Evolutionary conservation across 129 eudicot species (phyloP).

Genomic region (Glebionis coronaria): DNA sequence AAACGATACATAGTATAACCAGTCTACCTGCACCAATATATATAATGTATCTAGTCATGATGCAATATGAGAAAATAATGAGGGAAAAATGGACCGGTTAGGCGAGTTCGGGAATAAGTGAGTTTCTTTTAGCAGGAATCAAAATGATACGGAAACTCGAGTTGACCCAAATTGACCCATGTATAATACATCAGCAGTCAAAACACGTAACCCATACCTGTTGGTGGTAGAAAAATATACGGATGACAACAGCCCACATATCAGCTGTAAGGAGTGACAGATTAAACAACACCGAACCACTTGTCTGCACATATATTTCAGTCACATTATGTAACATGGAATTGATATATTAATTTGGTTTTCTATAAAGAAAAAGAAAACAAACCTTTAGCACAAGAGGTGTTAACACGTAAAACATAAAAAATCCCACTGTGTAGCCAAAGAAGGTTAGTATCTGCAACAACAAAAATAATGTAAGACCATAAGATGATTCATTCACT

Average conservation of each 20-base stretch:
- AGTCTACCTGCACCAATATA: slow-evolving; percentile 66
- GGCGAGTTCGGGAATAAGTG: neutral
- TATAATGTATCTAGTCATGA: neutral
- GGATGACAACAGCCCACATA: slow-evolving; percentile 90
- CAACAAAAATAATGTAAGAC: neutral
- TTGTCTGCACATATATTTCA: slow-evolving; percentile 38
- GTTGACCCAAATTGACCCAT: too few relatives aligned
- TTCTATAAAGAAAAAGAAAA: slow-evolving; percentile 4
- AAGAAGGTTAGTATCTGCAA: slow-evolving; percentile 53
- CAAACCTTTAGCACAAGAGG: slow-evolving; percentile 76
- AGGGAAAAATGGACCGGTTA: neutral
- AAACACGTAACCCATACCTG: slow-evolving; percentile 32
- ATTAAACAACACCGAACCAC: slow-evolving; percentile 82
- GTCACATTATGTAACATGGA: neutral
- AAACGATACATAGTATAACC: slow-evolving; percentile 74
- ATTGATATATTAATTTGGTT: neutral
- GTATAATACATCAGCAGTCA: neutral
- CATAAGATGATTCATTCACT: slow-evolving; percentile 1
- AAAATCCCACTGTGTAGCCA: slow-evolving; percentile 50
- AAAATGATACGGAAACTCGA: neutral
- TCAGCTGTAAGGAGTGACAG: slow-evolving; percentile 87
- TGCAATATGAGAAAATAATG: neutral
- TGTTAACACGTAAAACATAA: slow-evolving; percentile 48
- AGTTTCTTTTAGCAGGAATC: neutral
- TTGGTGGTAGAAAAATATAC: slow-evolving; percentile 73